Conservation (phyloP, 306 rosid species). For the Alnus rubra region DNA sequence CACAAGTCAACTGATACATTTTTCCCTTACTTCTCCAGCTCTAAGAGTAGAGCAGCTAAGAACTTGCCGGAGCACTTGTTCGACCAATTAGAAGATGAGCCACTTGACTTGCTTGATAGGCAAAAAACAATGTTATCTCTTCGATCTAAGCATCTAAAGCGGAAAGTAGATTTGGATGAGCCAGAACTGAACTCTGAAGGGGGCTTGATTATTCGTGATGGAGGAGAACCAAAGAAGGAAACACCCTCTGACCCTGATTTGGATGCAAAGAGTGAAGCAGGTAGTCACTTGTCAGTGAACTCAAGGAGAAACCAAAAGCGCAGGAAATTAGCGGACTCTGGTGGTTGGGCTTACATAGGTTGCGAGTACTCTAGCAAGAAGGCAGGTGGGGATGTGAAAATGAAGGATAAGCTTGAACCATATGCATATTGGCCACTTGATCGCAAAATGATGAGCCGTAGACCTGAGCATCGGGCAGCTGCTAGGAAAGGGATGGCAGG, state of each 20-base stretch:
- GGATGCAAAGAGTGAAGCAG: constrained; percentile 60
- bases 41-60: constrained; percentile 51
- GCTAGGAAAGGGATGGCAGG: constrained; percentile 91
- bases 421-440: constrained; percentile 98
- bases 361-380: constrained; percentile 83
- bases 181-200: constrained; percentile 79
- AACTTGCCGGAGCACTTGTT: constrained; percentile 59
- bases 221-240: constrained; percentile 38
- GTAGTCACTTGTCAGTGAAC: constrained; percentile 53
- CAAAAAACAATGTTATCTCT: constrained; percentile 74
- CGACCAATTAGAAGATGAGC: constrained; percentile 81
- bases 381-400: constrained; percentile 87
- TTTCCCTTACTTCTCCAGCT: constrained; percentile 38
- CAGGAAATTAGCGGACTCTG: constrained; percentile 60
- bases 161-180: constrained; percentile 62
- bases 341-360: constrained; percentile 89
- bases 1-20: not conserved
- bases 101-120: constrained; percentile 86
- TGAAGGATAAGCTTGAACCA: constrained; percentile 89
- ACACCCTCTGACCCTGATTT: constrained; percentile 39
- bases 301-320: constrained; percentile 68
- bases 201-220: constrained; percentile 72
- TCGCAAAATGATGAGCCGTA: constrained; percentile 93
- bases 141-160: constrained; percentile 55
- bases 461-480: constrained; percentile 76